Conservation (phyloP, 768 basidiomycete species). For the Pilatotrama ljubarskyi region DNA sequence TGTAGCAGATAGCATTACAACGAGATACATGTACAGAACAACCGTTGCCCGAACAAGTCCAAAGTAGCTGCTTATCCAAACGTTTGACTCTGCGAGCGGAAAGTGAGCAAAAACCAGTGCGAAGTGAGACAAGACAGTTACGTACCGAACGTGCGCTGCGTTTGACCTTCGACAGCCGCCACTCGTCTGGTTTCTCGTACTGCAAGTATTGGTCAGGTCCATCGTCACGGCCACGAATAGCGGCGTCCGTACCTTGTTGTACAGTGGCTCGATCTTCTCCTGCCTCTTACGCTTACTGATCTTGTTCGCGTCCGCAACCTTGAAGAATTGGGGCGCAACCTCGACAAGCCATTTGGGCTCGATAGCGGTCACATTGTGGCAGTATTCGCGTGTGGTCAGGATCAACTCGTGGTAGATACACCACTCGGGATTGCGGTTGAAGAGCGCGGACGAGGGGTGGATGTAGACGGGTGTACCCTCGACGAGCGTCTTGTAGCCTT, state of each 20-base stretch:
- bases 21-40: slow-evolving; percentile 15
- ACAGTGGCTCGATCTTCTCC: slow-evolving; percentile 96
- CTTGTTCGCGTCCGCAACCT: slow-evolving; percentile 95
- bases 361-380: slow-evolving; percentile 89
- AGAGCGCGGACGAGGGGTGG: slow-evolving; percentile 94
- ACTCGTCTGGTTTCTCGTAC: slow-evolving; percentile 92
- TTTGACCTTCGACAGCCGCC: slow-evolving; percentile 92
- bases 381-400: slow-evolving; percentile 94
- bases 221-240: background rate
- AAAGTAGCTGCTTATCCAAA: slow-evolving; percentile 58
- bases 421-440: slow-evolving; percentile 98
- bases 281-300: slow-evolving; percentile 95
- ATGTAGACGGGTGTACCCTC: slow-evolving; percentile 99
- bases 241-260: slow-evolving; percentile 61
- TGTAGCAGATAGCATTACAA: slow-evolving; percentile 23
- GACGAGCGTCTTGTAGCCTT: slow-evolving; percentile 96
- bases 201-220: slow-evolving; percentile 22
- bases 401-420: slow-evolving; percentile 94
- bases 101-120: background rate
- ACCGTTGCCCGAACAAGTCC: slow-evolving; percentile 10
- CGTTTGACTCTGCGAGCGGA: slow-evolving; percentile 66
- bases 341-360: slow-evolving; percentile 99
- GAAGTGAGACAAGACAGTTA: background rate
- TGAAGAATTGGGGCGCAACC: slow-evolving; percentile 98
- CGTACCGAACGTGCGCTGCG: slow-evolving; percentile 75